These are phyloP conservation scores for Plenodomus tracheiphilus DNA, from an alignment of 2,329 filamentous ascomycete genomes.

Conservation along the genomic window DNA sequence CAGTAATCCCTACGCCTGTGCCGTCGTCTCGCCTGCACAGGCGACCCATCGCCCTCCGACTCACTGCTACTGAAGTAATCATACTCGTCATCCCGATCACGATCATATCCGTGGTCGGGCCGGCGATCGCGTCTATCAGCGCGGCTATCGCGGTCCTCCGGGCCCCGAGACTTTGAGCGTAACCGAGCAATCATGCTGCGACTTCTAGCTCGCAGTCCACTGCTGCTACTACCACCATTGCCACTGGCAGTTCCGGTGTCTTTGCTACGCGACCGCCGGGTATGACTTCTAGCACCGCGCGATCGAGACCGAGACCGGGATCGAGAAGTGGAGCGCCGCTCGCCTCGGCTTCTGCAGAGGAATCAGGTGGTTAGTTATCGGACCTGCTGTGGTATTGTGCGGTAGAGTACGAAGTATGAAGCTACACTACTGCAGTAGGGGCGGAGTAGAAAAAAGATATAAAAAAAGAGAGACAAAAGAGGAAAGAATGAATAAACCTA, in stretches of 20 bases:
- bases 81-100: conserved; percentile 16
- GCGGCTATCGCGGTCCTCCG: conserved; percentile 15
- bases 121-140: conserved; percentile 16
- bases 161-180: conserved; percentile 27
- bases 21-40: conserved; percentile 13
- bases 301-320: conserved; percentile 24
- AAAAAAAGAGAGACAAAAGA: no score
- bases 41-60: conserved; percentile 15
- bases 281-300: conserved; percentile 16
- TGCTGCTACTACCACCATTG: no score
- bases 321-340: conserved; percentile 18
- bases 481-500: conserved; percentile 2
- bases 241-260: no score
- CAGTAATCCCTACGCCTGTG: conserved; percentile 17
- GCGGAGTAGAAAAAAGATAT: no score
- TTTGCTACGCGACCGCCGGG: conserved; percentile 18
- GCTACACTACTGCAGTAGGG: no score
- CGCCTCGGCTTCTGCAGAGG: conserved; percentile 19
- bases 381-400: neutral
- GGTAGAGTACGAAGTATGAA: no score
- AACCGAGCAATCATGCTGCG: conserved; percentile 28
- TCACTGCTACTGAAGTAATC: conserved; percentile 21
- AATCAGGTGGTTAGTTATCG: neutral
- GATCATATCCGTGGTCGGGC: conserved; percentile 21
- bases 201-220: conserved; percentile 33